phyloP scores from a whole-genome alignment of 164 flowering plant genomes.

The Hamamelis virginiana region DNA sequence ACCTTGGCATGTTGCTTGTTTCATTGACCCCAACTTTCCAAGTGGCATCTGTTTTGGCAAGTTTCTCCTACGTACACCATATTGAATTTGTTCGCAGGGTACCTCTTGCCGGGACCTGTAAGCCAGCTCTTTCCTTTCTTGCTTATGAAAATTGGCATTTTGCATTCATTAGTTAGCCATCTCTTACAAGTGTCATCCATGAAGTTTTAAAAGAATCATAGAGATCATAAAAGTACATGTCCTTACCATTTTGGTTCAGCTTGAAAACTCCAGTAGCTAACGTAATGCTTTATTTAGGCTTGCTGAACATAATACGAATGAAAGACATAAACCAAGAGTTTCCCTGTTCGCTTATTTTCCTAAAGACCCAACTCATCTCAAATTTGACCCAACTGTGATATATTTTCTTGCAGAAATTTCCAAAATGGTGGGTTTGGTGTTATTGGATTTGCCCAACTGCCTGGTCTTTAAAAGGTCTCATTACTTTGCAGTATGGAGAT shows the following conservation, averaged over 20 bases:
- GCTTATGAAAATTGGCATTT: not conserved
- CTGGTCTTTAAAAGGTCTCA: slow-evolving; percentile 46
- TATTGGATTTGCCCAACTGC: slow-evolving; percentile 42
- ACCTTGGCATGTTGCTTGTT: slow-evolving; percentile 47
- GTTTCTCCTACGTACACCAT: slow-evolving; percentile 28
- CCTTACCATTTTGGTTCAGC: not conserved
- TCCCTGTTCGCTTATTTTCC: not conserved
- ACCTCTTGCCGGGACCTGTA: slow-evolving; percentile 49
- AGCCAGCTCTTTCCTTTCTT: slow-evolving; percentile 7
- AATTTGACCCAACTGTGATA: not conserved
- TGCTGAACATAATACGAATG: not conserved
- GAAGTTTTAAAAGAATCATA: too few species aligned
- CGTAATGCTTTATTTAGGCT: not conserved
- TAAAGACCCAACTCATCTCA: not conserved
- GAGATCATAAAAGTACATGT: too few species aligned
- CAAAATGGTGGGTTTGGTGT: slow-evolving; percentile 63
- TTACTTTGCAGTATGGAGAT: slow-evolving; percentile 62
- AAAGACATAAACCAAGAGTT: not conserved
- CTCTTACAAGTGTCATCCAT: not conserved
- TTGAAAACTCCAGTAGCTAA: not conserved
- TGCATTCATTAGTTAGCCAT: not conserved
- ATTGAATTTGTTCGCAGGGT: slow-evolving; percentile 49
- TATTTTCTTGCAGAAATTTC: slow-evolving; percentile 41
- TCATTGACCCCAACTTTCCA: slow-evolving; percentile 39
- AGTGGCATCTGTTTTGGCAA: slow-evolving; percentile 31